phyloP scores from a whole-genome alignment of 2,329 filamentous ascomycete genomes.

The Cordyceps cateniannulata region DNA sequence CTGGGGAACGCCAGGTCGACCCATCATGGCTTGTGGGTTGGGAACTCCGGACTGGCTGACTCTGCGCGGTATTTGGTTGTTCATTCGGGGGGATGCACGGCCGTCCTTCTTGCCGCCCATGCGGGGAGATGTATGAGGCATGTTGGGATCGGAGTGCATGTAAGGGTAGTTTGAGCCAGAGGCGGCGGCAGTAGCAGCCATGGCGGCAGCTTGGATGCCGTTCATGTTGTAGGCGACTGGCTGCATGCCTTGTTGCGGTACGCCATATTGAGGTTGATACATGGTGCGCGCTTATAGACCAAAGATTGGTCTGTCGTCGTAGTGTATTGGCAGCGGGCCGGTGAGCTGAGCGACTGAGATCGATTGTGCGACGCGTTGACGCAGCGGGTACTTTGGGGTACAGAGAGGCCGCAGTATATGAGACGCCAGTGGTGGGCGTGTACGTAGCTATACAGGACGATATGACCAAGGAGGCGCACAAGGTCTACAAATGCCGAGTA shows the following conservation, averaged over 20 bases:
- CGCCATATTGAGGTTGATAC: conserved; percentile 73
- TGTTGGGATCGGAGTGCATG: conserved; percentile 63
- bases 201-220: conserved; percentile 80
- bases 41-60: conserved; percentile 73
- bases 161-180: conserved; percentile 74
- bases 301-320: conserved; percentile 17
- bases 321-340: conserved; percentile 16
- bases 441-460: background rate
- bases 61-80: conserved; percentile 57
- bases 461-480: background rate
- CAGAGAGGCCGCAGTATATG: conserved; percentile 10
- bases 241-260: conserved; percentile 68
- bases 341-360: background rate
- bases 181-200: conserved; percentile 86
- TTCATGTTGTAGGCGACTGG: conserved; percentile 62
- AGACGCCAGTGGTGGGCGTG: background rate
- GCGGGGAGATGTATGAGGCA: conserved; percentile 67
- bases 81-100: conserved; percentile 72
- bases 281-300: conserved; percentile 37
- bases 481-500: conserved; percentile 2
- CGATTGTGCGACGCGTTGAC: conserved; percentile 3
- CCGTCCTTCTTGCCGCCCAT: conserved; percentile 65
- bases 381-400: conserved; percentile 12
- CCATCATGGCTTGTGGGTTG: conserved; percentile 70
- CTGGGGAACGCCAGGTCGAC: conserved; percentile 52